Base-by-base conservation (phyloP, 768 basidiomycete species). In the Suillus brevipes region DNA sequence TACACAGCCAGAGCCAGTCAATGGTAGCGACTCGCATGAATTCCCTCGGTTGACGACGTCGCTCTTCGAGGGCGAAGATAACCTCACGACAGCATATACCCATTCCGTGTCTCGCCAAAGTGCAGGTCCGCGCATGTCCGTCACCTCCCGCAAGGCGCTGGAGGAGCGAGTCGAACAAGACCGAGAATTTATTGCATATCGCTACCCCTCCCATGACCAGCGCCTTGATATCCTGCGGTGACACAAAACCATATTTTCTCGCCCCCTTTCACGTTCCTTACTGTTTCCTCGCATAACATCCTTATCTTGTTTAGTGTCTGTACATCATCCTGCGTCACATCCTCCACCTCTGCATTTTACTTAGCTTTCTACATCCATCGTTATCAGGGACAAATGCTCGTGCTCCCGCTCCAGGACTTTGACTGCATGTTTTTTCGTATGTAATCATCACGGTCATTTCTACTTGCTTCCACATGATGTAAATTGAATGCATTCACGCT, bases 91-190 rank as follows among this genome's bases (percentile, higher is more conserved):
- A 70, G 80, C 82, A 53, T 84, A 88, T 72, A 78, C 82, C 60
- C 79, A 80, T 36, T 83, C 85, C 9, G 78, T 79, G 23, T 84
- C 85, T 40, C 78, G 85, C 31, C 81, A 87, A 67, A 85, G 84
- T 70, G 81, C 79, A 9, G 78, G 76, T 38, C 79, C 86, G 57
- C 82, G 89, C 61, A 81, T 87, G 81, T 90, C 89, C 49, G 79
- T 87, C 23, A 82, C 83, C 12, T 88, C 89, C 20, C 84, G 88
- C 63, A 92, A 87, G 79, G 87, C 87, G 56, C 81, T 92, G 62
- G 90, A 91, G 69, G 87, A 89, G 69, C 82, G 92, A 25, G 91
- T 95, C n/a, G 83, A 89, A n/a, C 93, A 91, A 76, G 92, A 93
- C 73, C 77, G 85, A 4, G 90, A 94, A 20, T 94, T 95, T 72